phyloP scores from a whole-genome alignment of 305 asterid genomes.

The Coffea humblotiana region DNA sequence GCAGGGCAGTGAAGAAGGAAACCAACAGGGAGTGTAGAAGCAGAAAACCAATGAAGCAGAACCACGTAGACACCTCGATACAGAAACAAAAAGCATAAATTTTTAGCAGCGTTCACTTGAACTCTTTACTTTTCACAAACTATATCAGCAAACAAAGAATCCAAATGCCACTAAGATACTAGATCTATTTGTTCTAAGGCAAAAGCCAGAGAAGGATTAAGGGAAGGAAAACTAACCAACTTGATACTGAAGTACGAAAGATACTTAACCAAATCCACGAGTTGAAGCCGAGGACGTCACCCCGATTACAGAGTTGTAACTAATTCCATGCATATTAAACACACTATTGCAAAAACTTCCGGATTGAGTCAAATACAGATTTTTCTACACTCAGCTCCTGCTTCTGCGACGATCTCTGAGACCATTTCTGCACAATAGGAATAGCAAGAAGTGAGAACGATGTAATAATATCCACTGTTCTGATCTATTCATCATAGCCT shows the following conservation, averaged over 20 bases:
- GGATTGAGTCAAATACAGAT: constrained; percentile 23
- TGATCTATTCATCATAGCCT: not conserved
- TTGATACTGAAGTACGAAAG: constrained; percentile 56
- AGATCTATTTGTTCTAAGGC: constrained; percentile 25
- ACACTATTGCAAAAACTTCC: constrained; percentile 46
- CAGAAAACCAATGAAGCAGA: constrained; percentile 93
- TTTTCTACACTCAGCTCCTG: constrained; percentile 69
- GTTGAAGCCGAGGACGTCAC: constrained; percentile 64
- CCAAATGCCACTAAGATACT: constrained; percentile 32
- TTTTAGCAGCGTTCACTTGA: constrained; percentile 40
- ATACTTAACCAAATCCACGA: constrained; percentile 79
- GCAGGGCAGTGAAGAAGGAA: constrained; percentile 70
- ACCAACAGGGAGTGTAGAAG: constrained; percentile 79
- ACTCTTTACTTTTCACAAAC: constrained; percentile 35
- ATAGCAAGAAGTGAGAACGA: not conserved
- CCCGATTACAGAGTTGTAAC: constrained; percentile 68
- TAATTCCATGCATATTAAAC: constrained; percentile 63
- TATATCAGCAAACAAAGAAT: constrained; percentile 35
- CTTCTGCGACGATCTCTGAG: constrained; percentile 82
- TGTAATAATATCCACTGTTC: not conserved
- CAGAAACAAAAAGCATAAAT: constrained; percentile 66
- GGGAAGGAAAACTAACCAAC: constrained; percentile 45
- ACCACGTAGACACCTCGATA: constrained; percentile 92
- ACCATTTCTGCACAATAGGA: constrained; percentile 64
- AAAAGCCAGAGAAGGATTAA: constrained; percentile 20